Evolutionary conservation across 2,329 filamentous ascomycete species (phyloP), one percentile per base, ranked within the genome.

Genomic region (Pezicula rhizophila): DNA sequence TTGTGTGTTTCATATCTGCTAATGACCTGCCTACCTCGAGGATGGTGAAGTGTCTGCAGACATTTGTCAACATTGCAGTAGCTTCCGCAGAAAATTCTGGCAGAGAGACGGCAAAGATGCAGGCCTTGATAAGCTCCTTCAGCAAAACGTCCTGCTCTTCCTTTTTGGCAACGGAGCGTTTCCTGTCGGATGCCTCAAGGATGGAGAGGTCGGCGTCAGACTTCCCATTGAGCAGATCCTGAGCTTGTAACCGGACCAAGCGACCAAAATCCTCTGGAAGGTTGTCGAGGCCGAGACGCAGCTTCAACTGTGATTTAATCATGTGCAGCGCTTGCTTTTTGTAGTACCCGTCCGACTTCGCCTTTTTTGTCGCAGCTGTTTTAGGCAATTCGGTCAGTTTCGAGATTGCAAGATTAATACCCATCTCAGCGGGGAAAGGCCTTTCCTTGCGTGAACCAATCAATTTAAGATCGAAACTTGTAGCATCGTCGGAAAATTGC

Each of bases 301-400:
- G 74, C 70, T 97, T 99, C 46, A 96, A 74, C 60, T 97, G 91
- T 1, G 90, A 80, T 57, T 86, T 89, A 61, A 99, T 83, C 60
- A 97, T 77, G 52, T 90, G 84, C 57, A 96, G 82, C 0, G 95
- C 89, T 68, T 99, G 90, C 62, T 87, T 87, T 70, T 97, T 97
- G 73, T 99, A 96, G 65, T 88, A 93, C 0, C 74, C 73, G 60
- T 97, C 92, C 50, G 70, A 69, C 46, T 69, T 91, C 50, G 70
- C 69, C 46, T 69, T 67, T 50, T 76, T 84, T 3, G 72, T 70
- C 17, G 73, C 68, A 12, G 74, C 65, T 2, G 71, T 69, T 64
- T 87, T 92, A 0, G 89, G 84, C 1, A 80, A 68, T 62, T 97
- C 92, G 73, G 85, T 86, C 41, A 99, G 70, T 66, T 95, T 96